Evolutionary conservation across 2,329 filamentous ascomycete genomes (phyloP).

Genomic region (Pleomassaria siparia): DNA sequence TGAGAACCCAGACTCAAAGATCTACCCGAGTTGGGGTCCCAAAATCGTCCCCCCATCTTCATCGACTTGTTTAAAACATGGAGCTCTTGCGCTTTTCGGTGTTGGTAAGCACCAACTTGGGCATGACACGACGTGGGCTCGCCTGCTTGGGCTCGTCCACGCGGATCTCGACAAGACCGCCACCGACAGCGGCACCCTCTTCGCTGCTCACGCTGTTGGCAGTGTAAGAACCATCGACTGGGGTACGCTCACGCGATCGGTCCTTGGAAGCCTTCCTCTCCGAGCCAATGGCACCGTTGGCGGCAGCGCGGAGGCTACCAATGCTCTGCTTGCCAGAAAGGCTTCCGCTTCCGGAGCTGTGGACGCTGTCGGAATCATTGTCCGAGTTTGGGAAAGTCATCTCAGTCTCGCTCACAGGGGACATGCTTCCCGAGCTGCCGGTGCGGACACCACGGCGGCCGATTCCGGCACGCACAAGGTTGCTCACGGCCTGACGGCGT

Average conservation of each 20-base stretch:
- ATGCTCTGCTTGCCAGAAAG: constrained; percentile 74
- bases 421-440: constrained; percentile 73
- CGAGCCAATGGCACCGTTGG: constrained; percentile 83
- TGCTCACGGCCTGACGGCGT: constrained; percentile 87
- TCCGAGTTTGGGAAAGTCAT: constrained; percentile 70
- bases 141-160: constrained; percentile 59
- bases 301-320: constrained; percentile 74
- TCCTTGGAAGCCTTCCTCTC: constrained; percentile 66
- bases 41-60: constrained; percentile 12
- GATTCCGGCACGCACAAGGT: constrained; percentile 84
- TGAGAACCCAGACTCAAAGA: constrained; percentile 19
- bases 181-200: constrained; percentile 57
- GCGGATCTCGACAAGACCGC: constrained; percentile 56
- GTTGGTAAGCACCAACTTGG: constrained; percentile 83
- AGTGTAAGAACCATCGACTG: constrained; percentile 50
- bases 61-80: constrained; percentile 51
- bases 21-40: constrained; percentile 18
- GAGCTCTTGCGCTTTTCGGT: constrained; percentile 86
- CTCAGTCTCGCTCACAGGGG: constrained; percentile 82
- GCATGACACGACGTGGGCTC: constrained; percentile 72
- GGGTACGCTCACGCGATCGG: constrained; percentile 37
- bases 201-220: constrained; percentile 68
- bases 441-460: constrained; percentile 74
- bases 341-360: constrained; percentile 73
- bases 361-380: constrained; percentile 54